phyloP scores from a whole-genome alignment of 2,329 filamentous ascomycete species.

The Iodosphaeria phyllophila region DNA sequence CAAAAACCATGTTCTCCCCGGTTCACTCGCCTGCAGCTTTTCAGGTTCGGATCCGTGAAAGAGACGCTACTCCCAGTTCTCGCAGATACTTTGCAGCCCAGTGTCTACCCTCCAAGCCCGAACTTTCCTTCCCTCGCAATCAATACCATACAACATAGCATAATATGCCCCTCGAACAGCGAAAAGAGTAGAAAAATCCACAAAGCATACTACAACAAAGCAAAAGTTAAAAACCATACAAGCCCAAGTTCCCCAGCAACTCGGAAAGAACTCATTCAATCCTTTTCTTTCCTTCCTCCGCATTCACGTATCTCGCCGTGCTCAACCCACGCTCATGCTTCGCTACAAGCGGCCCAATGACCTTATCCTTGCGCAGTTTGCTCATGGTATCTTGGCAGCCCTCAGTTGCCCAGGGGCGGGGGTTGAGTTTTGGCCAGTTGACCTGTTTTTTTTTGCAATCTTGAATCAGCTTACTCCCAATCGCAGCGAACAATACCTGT shows the following conservation, averaged over 20 bases:
- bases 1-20: no score
- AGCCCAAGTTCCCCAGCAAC: neutral
- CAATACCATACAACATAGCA: no score
- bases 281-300: conserved; percentile 97
- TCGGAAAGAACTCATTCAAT: conserved; percentile 44
- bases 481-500: neutral
- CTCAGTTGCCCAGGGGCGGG: conserved; percentile 68
- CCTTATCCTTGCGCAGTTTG: conserved; percentile 62
- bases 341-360: conserved; percentile 60
- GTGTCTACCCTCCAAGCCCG: no score
- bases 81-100: no score
- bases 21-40: no score
- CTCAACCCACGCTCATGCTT: conserved; percentile 70
- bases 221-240: neutral
- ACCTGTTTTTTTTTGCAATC: conserved; percentile 37
- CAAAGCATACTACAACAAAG: neutral
- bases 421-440: conserved; percentile 96
- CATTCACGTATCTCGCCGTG: conserved; percentile 61
- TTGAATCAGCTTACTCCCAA: neutral
- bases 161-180: no score
- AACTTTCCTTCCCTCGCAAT: no score
- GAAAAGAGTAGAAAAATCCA: no score
- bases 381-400: conserved; percentile 74
- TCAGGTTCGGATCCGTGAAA: no score
- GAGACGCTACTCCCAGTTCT: no score